A percentile compares a stretch with the other conserved stretches of the same genome.
These are phyloP conservation scores for Mrakia blollopis DNA, from an alignment of 768 basidiomycete genomes.

Conservation along the genomic window DNA sequence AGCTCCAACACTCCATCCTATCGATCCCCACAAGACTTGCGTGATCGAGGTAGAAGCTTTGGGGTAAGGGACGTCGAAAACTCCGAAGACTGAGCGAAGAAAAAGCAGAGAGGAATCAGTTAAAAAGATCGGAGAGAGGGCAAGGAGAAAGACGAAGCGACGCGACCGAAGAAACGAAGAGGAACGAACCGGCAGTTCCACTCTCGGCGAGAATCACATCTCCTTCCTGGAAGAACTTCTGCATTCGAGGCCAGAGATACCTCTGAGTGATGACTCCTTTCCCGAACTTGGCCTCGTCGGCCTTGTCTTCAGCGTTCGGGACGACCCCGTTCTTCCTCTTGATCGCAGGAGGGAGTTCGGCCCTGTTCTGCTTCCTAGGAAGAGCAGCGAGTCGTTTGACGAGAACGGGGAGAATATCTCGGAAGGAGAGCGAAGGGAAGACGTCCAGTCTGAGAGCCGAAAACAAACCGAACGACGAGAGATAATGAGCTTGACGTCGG, in stretches of 20 bases:
- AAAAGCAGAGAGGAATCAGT: not conserved
- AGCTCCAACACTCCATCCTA: constrained; percentile 54
- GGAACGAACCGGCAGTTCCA: constrained; percentile 45
- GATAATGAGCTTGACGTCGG: not conserved
- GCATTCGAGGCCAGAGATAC: constrained; percentile 78
- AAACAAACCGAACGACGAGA: no score
- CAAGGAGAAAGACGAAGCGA: no score
- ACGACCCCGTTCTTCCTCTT: no score
- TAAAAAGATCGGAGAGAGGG: no score
- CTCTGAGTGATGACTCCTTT: constrained; percentile 60
- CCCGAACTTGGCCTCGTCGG: constrained; percentile 37
- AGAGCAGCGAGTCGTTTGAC: constrained; percentile 37
- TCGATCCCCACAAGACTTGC: constrained; percentile 84
- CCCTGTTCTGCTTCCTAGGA: constrained; percentile 26
- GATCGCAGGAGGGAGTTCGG: no score
- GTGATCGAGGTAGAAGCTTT: constrained; percentile 59
- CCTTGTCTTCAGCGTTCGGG: constrained; percentile 48
- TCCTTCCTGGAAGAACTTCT: constrained; percentile 61
- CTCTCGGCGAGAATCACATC: constrained; percentile 81
- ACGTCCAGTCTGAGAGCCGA: constrained; percentile 21
- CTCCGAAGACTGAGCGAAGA: constrained; percentile 60
- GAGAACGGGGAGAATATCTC: constrained; percentile 38
- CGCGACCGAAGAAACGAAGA: no score
- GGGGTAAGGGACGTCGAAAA: constrained; percentile 74
- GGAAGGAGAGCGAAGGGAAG: constrained; percentile 39